Evolutionary conservation across 768 basidiomycete species (phyloP).

Genomic region (Gautieria morchelliformis): DNA sequence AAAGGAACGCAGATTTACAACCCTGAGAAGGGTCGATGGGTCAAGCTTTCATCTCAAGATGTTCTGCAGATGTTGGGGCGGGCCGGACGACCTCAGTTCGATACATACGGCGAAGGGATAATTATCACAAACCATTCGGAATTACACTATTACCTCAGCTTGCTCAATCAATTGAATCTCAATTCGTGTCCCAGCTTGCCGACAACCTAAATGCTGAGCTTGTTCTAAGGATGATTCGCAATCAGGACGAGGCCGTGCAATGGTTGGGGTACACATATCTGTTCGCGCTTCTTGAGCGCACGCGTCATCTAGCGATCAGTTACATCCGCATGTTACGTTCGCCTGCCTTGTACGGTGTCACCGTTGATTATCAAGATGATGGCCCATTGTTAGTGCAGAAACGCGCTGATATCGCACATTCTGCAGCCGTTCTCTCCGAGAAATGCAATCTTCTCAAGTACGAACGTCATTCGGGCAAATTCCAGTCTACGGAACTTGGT

Average conservation of each 20-base stretch:
- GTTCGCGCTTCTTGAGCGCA: conserved; percentile 27
- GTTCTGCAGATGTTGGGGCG: conserved; percentile 98
- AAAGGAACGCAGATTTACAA: conserved; percentile 99
- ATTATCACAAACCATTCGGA: conserved; percentile 98
- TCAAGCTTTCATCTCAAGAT: conserved; percentile 89
- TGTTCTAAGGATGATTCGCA: conserved; percentile 87
- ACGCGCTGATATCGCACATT: conserved; percentile 86
- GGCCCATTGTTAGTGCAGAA: conserved; percentile 82
- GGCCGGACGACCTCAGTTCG: conserved; percentile 94
- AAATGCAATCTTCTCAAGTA: conserved; percentile 94
- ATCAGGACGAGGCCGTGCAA: conserved; percentile 93
- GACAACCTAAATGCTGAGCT: conserved; percentile 98
- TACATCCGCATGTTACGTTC: conserved; percentile 92
- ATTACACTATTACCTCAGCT: conserved; percentile 90
- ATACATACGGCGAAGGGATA: conserved; percentile 94
- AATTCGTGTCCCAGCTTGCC: conserved; percentile 84
- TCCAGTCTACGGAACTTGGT: conserved; percentile 90
- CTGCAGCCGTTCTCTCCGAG: conserved; percentile 87
- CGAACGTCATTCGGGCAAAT: conserved; percentile 75
- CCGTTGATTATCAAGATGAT: conserved; percentile 84
- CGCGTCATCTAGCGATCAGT: conserved; percentile 29
- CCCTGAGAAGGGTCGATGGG: conserved; percentile 97
- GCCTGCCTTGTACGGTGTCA: conserved; percentile 80
- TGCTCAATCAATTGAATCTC: conserved; percentile 95
- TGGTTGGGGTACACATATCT: conserved; percentile 95